These are phyloP conservation scores for Scenedesmus sp. DNA, from an alignment of 163 green algal species.

Conservation along the genomic window DNA sequence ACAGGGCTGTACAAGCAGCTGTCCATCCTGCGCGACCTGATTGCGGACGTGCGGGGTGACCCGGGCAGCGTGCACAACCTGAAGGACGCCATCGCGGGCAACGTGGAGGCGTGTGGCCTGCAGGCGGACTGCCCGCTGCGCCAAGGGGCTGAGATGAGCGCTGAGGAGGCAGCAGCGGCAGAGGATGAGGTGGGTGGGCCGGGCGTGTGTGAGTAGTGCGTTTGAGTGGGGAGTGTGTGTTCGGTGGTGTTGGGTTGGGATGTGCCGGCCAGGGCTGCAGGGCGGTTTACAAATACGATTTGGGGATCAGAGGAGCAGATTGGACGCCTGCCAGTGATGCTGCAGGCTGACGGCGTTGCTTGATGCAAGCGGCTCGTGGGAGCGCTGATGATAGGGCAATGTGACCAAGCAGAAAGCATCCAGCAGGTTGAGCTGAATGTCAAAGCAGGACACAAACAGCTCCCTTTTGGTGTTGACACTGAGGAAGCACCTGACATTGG, in stretches of 20 bases:
- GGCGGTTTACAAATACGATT: no score
- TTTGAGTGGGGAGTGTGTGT: neutral
- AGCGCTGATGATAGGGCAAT: no score
- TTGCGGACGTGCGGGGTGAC: conserved; percentile 72
- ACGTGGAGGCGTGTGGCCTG: conserved; percentile 62
- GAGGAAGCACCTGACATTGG: no score
- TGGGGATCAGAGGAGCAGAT: no score
- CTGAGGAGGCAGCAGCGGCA: conserved; percentile 45
- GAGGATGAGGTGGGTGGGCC: conserved; percentile 34
- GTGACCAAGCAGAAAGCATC: no score
- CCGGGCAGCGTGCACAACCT: conserved; percentile 66
- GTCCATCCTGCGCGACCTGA: conserved; percentile 82
- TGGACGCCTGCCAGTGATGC: no score
- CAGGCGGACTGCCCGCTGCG: conserved; percentile 84
- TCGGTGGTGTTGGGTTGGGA: neutral
- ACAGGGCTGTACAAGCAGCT: conserved; percentile 98
- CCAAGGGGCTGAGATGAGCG: conserved; percentile 29
- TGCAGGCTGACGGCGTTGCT: no score
- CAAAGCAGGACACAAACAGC: no score
- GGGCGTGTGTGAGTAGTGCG: neutral
- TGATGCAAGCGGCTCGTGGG: no score
- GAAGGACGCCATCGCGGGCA: conserved; percentile 67
- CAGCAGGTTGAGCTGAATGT: no score
- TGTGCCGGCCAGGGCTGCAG: no score
- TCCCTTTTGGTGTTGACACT: no score